Evolutionary conservation across 306 rosid species (phyloP).

Genomic region (Quercus mongolica): DNA sequence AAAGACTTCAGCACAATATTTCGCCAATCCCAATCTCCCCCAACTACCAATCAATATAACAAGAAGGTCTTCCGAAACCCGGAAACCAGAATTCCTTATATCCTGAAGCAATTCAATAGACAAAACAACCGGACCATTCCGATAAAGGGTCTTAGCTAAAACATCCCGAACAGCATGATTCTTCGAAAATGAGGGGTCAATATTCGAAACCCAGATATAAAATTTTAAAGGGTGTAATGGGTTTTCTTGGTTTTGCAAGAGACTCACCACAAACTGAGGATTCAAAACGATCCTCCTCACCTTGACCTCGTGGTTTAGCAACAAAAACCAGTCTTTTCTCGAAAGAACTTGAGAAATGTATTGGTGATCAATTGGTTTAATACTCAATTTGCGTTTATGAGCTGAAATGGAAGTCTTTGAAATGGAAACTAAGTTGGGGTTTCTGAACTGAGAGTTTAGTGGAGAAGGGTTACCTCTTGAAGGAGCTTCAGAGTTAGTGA

Average conservation of each 20-base stretch:
- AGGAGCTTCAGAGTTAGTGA: conserved; percentile 14
- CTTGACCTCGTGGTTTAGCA: conserved; percentile 53
- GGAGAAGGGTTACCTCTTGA: conserved; percentile 33
- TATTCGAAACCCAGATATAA: conserved; percentile 62
- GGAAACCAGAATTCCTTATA: conserved; percentile 45
- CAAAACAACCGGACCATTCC: conserved; percentile 62
- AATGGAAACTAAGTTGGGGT: conserved; percentile 1
- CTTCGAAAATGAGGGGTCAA: conserved; percentile 39
- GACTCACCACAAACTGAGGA: conserved; percentile 45
- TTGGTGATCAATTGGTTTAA: conserved; percentile 33
- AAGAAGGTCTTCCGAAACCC: conserved; percentile 54
- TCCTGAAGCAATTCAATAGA: conserved; percentile 60
- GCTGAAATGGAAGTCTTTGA: conserved; percentile 14
- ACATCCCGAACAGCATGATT: conserved; percentile 43
- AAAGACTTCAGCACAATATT: conserved; percentile 64
- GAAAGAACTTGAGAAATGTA: conserved; percentile 57
- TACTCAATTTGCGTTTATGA: not conserved
- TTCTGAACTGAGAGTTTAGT: conserved; percentile 8
- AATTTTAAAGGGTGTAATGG: conserved; percentile 54
- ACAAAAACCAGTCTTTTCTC: conserved; percentile 55
- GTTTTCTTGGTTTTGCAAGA: conserved; percentile 63
- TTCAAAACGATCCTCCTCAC: conserved; percentile 35
- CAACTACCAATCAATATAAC: conserved; percentile 68
- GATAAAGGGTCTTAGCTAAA: conserved; percentile 31
- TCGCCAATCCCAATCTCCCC: conserved; percentile 85